Evolutionary conservation across 2,329 filamentous ascomycete genomes (phyloP).

Genomic region (Colletotrichum sidae): DNA sequence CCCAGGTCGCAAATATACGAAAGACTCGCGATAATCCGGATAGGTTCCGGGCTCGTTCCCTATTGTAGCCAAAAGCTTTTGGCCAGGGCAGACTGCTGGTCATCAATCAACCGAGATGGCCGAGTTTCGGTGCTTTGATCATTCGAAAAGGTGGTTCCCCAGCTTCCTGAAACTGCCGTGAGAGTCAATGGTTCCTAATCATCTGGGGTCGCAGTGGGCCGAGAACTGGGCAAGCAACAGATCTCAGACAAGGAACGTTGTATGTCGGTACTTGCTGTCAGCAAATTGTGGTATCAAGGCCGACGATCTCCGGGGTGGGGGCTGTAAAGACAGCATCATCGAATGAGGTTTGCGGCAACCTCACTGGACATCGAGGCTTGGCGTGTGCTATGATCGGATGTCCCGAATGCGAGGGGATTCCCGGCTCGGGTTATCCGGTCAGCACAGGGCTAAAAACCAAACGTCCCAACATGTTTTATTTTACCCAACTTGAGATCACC

Average conservation of each 20-base stretch:
- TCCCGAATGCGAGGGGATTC: neutral
- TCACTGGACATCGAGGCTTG: neutral
- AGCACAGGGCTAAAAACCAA: neutral
- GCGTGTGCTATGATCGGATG: neutral
- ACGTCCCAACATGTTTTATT: neutral
- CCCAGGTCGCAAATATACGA: no score
- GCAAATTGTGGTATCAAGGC: no score
- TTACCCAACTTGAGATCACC: neutral
- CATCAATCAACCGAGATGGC: conserved; percentile 24
- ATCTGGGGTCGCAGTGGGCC: neutral
- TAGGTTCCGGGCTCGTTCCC: neutral
- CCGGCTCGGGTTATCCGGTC: conserved; percentile 10
- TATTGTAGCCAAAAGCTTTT: neutral
- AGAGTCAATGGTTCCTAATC: neutral
- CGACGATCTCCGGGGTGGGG: no score
- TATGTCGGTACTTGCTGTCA: no score
- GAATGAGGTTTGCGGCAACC: neutral
- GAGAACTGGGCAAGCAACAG: conserved; percentile 1
- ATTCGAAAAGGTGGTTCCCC: conserved; percentile 13
- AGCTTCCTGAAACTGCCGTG: neutral
- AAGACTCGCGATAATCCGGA: neutral
- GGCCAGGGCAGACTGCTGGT: neutral
- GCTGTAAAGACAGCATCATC: neutral
- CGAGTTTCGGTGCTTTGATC: conserved; percentile 26
- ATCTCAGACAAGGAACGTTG: no score